Percentiles rank a stretch among this genome's conserved stretches.
Conservation (phyloP, 148 eudicot genomes). For the Persicaria tinctoria region DNA sequence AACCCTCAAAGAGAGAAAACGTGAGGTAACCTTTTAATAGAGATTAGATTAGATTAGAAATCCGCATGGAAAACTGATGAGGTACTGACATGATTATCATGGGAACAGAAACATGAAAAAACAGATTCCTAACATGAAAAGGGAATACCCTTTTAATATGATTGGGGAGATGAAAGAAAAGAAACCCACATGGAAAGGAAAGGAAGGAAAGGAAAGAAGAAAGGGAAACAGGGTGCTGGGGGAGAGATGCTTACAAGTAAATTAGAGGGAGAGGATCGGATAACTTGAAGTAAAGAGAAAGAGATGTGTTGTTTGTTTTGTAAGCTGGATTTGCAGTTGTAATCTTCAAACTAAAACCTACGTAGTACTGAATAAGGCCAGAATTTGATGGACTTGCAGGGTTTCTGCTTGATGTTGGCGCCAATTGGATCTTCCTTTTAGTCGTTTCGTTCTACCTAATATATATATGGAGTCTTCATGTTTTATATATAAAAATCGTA, state of each 20-base stretch:
- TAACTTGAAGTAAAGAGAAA: constrained; percentile 11
- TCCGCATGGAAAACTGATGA: constrained; percentile 4
- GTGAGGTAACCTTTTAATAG: not conserved
- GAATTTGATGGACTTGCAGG: not conserved
- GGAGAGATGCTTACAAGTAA: constrained; percentile 1
- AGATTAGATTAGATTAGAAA: not conserved
- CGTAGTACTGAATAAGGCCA: not conserved
- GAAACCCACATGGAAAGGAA: constrained; percentile 11
- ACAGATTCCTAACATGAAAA: constrained; percentile 2
- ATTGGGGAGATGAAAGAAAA: not conserved
- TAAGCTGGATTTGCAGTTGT: not conserved
- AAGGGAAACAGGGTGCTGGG: not conserved
- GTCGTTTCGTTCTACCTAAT: not conserved
- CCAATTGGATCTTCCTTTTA: constrained; percentile 5
- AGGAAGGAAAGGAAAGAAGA: not conserved
- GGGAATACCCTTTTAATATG: not conserved
- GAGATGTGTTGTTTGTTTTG: not conserved
- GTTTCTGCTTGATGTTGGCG: constrained; percentile 8
- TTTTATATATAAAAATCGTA: no score
- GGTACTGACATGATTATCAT: not conserved
- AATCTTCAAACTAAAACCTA: not conserved
- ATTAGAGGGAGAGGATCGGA: constrained; percentile 9
- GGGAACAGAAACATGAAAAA: not conserved
- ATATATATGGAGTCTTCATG: no score
- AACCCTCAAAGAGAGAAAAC: not conserved